phyloP scores from a whole-genome alignment of 2,329 filamentous ascomycete genomes.

The Apiospora phragmitis region DNA sequence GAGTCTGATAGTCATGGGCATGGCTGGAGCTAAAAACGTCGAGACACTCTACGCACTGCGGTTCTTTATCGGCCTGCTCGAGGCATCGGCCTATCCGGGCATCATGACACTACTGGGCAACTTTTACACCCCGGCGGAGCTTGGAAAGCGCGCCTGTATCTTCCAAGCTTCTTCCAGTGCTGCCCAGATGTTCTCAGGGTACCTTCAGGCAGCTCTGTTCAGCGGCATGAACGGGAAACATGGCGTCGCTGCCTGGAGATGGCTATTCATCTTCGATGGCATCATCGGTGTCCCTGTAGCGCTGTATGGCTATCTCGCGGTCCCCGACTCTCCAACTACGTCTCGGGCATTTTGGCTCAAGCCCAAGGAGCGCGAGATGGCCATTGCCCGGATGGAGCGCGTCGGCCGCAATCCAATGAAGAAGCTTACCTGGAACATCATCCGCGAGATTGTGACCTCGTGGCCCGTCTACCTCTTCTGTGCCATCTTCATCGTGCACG shows the following conservation, averaged over 20 bases:
- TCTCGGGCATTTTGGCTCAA: conserved; percentile 25
- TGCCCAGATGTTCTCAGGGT: conserved; percentile 43
- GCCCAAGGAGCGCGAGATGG: conserved; percentile 26
- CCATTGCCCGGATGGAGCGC: conserved; percentile 22
- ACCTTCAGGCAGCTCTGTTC: conserved; percentile 42
- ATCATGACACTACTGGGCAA: conserved; percentile 41
- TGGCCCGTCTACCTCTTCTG: conserved; percentile 36
- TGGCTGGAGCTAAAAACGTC: conserved; percentile 35
- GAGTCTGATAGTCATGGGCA: not conserved
- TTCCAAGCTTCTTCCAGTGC: conserved; percentile 39
- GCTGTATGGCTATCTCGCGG: conserved; percentile 32
- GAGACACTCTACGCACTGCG: conserved; percentile 39
- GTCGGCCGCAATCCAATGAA: conserved; percentile 31
- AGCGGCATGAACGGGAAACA: conserved; percentile 36
- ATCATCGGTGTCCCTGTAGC: conserved; percentile 34
- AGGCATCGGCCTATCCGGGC: conserved; percentile 39
- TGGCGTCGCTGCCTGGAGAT: conserved; percentile 43
- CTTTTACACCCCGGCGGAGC: conserved; percentile 45
- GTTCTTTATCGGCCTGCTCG: conserved; percentile 44
- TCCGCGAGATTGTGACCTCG: conserved; percentile 29
- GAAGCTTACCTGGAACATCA: conserved; percentile 29
- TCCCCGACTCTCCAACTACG: conserved; percentile 24
- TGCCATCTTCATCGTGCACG: conserved; percentile 32
- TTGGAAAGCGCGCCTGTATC: conserved; percentile 43
- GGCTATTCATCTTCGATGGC: conserved; percentile 47